phyloP scores from a whole-genome alignment of 306 rosid species.

The Vigna angularis region DNA sequence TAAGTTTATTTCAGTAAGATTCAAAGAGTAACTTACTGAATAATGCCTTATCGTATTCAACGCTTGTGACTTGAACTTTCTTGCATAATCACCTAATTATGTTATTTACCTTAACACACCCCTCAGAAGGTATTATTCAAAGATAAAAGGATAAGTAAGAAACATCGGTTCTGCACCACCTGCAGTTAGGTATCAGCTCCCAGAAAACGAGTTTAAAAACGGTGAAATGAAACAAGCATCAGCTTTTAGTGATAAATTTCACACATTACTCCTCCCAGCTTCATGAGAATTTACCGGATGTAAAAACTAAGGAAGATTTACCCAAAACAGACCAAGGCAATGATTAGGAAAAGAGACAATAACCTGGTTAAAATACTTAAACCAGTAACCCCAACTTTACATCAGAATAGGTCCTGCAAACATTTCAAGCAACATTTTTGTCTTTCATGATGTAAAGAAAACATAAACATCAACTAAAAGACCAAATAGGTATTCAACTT shows the following conservation, averaged over 20 bases:
- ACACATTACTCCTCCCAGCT: neutral
- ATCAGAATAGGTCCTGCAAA: neutral
- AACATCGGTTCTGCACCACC: constrained; percentile 12
- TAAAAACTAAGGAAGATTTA: constrained; percentile 7
- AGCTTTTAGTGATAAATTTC: neutral
- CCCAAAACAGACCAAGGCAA: neutral
- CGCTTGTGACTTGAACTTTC: neutral
- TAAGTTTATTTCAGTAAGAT: no score
- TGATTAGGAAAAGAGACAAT: neutral
- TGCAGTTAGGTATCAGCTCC: neutral
- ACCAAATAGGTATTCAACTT: neutral
- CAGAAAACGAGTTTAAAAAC: neutral
- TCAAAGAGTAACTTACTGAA: no score
- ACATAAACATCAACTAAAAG: neutral
- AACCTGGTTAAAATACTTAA: constrained; percentile 2
- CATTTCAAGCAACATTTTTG: neutral
- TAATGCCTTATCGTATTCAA: no score
- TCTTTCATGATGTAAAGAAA: neutral
- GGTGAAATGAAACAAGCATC: neutral
- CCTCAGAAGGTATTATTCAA: constrained; percentile 1
- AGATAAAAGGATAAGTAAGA: neutral
- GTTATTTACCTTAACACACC: neutral
- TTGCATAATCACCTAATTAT: neutral
- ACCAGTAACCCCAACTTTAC: neutral
- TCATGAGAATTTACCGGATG: neutral